Evolutionary conservation across 345 rosid species (phyloP).

Genomic region (Theobroma cacao): DNA sequence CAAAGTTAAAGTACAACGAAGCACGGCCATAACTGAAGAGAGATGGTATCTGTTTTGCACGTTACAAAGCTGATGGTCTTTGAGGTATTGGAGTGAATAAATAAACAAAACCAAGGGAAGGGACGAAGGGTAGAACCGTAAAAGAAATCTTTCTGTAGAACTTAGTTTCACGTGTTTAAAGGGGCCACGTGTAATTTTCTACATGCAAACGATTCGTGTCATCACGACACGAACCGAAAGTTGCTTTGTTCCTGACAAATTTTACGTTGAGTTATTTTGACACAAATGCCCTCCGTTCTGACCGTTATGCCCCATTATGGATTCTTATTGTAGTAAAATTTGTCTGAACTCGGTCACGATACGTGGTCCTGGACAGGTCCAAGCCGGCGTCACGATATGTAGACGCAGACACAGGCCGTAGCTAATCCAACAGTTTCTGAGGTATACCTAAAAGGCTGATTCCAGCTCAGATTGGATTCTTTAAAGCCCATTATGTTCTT

Average conservation of each 20-base stretch:
- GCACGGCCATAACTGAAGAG: slow-evolving; percentile 37
- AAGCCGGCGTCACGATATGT: no score
- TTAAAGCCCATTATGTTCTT: not conserved
- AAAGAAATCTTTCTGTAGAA: not conserved
- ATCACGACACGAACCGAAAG: not conserved
- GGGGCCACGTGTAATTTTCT: not conserved
- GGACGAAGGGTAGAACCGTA: slow-evolving; percentile 5
- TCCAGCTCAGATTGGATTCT: not conserved
- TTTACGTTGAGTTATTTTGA: not conserved
- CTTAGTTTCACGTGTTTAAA: not conserved
- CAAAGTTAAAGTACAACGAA: slow-evolving; percentile 23
- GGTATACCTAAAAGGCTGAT: not conserved
- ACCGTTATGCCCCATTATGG: not conserved
- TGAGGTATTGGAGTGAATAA: not conserved
- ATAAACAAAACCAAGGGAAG: not conserved
- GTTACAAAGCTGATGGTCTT: not conserved
- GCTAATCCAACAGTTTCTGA: no score
- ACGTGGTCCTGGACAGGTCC: not conserved
- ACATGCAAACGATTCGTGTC: not conserved
- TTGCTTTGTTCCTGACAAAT: not conserved
- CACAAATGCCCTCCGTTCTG: not conserved
- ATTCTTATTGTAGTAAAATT: not conserved
- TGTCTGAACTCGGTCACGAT: not conserved
- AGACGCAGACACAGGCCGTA: no score
- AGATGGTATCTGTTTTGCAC: slow-evolving; percentile 15